These are phyloP conservation scores for Pseudogymnoascus sp. DNA, from an alignment of 2,329 filamentous ascomycete species.

Conservation along the genomic window DNA sequence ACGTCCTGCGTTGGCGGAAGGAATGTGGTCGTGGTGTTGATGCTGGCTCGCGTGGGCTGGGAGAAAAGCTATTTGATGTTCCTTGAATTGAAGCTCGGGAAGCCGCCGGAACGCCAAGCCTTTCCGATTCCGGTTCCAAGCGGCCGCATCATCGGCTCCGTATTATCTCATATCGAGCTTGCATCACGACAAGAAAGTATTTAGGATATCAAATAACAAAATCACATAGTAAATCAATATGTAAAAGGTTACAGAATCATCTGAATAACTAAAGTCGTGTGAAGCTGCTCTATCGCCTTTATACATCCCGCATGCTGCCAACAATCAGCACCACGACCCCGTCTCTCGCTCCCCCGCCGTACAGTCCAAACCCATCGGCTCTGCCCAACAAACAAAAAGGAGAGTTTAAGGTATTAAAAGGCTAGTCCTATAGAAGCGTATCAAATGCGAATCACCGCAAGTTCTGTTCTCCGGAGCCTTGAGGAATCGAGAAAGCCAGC, in stretches of 20 bases:
- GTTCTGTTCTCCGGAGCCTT: not conserved
- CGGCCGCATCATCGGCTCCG: conserved; percentile 5
- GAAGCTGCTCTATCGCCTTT: conserved; percentile 29
- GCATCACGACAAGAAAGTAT: not conserved
- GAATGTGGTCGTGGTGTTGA: conserved; percentile 25
- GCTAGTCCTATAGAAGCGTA: conserved; percentile 6
- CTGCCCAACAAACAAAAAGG: conserved; percentile 12
- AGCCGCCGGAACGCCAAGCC: conserved; percentile 10
- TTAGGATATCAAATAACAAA: not conserved
- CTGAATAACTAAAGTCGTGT: conserved; percentile 7
- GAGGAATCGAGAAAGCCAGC: not conserved
- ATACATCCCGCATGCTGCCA: conserved; percentile 28
- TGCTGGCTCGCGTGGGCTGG: conserved; percentile 13
- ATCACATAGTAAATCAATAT: not conserved
- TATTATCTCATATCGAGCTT: not conserved
- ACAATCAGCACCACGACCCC: conserved; percentile 23
- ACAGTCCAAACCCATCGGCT: conserved; percentile 13
- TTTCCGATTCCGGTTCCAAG: conserved; percentile 7
- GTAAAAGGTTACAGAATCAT: not conserved
- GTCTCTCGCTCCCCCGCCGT: conserved; percentile 22
- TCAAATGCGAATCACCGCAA: not conserved
- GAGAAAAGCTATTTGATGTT: conserved; percentile 10
- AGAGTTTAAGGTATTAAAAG: conserved; percentile 28
- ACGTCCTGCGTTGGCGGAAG: conserved; percentile 41
- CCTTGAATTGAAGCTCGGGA: conserved; percentile 10